phyloP scores from a whole-genome alignment of 148 eudicot species.

The Rhododendron vialii region DNA sequence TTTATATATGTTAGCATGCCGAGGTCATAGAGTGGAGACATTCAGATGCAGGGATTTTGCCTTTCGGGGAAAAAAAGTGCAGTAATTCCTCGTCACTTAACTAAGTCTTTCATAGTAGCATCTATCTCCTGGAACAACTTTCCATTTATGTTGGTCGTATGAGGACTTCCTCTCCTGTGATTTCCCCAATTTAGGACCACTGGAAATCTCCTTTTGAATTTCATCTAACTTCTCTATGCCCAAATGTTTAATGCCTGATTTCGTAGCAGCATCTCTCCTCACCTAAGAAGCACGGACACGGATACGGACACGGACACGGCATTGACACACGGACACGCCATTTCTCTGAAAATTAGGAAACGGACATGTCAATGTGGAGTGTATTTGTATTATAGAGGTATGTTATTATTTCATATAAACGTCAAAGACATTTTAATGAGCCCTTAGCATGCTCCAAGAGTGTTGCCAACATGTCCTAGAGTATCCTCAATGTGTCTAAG shows the following conservation, averaged over 20 bases:
- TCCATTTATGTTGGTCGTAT: background rate
- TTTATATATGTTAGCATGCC: background rate
- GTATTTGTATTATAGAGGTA: too few species aligned
- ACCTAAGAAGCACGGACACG: too few species aligned
- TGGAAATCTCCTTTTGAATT: background rate
- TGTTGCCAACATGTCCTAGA: too few species aligned
- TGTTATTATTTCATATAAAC: too few species aligned
- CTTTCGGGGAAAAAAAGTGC: background rate
- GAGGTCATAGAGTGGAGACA: background rate
- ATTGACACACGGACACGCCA: too few species aligned
- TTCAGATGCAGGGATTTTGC: background rate
- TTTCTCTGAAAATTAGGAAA: too few species aligned
- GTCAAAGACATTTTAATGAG: too few species aligned
- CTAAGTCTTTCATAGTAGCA: background rate
- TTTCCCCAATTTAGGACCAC: background rate
- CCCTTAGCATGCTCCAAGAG: too few species aligned
- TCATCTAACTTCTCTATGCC: background rate
- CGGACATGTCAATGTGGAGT: too few species aligned
- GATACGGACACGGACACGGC: too few species aligned
- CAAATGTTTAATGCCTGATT: background rate
- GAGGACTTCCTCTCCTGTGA: background rate
- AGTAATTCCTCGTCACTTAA: background rate
- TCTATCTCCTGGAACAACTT: background rate
- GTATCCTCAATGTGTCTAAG: too few species aligned
- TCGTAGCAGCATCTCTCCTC: background rate